A percentile compares a stretch with the other conserved stretches of the same genome.
These are phyloP conservation scores for Sistotremastrum niveocremeum DNA, from an alignment of 768 basidiomycete genomes.

Conservation along the genomic window DNA sequence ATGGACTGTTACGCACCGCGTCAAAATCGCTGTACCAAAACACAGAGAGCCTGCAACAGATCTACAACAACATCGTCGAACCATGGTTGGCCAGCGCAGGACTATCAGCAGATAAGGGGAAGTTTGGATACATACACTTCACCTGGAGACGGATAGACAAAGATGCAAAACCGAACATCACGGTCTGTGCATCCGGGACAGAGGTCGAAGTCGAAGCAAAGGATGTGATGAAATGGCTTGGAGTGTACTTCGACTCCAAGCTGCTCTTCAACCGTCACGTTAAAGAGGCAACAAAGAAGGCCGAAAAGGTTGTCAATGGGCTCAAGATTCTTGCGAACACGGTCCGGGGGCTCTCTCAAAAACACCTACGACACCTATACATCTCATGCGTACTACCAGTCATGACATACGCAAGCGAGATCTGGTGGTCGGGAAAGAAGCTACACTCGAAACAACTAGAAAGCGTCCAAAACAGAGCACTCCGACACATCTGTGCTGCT, in stretches of 20 bases:
- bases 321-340: conserved; percentile 22
- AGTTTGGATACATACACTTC: conserved; percentile 5
- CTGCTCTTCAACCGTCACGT: conserved; percentile 22
- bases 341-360: conserved; percentile 18
- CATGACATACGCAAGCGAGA: conserved; percentile 20
- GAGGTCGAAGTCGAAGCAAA: background rate
- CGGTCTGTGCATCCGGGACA: background rate
- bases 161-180: background rate
- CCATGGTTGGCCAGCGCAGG: conserved; percentile 1
- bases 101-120: conserved; percentile 1
- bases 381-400: conserved; percentile 18
- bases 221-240: conserved; percentile 18
- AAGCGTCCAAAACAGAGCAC: conserved; percentile 17
- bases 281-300: conserved; percentile 12
- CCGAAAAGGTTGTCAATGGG: conserved; percentile 12
- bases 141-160: background rate
- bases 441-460: conserved; percentile 12
- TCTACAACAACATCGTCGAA: background rate
- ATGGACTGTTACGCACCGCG: conserved; percentile 4
- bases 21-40: conserved; percentile 4
- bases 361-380: conserved; percentile 17
- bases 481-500: conserved; percentile 19
- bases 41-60: background rate
- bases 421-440: conserved; percentile 20
- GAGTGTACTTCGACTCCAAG: conserved; percentile 20